Conservation (phyloP, 805 yeast species). For the Monosporozyma siamensis region DNA sequence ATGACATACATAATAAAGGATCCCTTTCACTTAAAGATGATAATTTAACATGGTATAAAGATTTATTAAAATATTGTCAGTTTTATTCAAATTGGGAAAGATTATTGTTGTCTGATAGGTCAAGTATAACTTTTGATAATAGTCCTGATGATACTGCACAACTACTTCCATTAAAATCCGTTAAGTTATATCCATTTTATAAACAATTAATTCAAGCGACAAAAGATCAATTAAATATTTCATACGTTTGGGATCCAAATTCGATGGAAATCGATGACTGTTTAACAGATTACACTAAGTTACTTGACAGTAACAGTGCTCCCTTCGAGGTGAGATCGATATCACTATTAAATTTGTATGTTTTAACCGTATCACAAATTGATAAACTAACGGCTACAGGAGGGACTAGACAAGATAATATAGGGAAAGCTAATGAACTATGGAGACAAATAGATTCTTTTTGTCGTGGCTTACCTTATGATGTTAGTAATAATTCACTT, state of each 20-base stretch:
- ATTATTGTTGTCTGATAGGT: slow-evolving; percentile 8
- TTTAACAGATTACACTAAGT: neutral
- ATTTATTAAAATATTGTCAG: slow-evolving; percentile 11
- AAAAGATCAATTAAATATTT: neutral
- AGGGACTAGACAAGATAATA: slow-evolving; percentile 10
- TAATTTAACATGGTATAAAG: slow-evolving; percentile 12
- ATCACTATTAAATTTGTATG: slow-evolving; percentile 18
- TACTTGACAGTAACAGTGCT: neutral
- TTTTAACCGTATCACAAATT: slow-evolving; percentile 11
- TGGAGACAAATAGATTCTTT: slow-evolving; percentile 16
- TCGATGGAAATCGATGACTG: neutral
- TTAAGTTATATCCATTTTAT: neutral
- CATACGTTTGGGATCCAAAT: neutral
- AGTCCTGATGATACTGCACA: too few relatives aligned
- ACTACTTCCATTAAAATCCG: neutral
- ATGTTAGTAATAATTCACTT: slow-evolving; percentile 14
- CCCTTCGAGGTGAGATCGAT: slow-evolving; percentile 15
- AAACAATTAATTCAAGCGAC: neutral
- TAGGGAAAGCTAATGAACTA: slow-evolving; percentile 8
- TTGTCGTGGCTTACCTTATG: slow-evolving; percentile 5
- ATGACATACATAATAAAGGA: neutral
- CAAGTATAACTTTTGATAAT: neutral
- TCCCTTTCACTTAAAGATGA: slow-evolving; percentile 4
- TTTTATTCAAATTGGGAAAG: slow-evolving; percentile 21
- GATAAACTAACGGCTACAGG: slow-evolving; percentile 8